Evolutionary conservation across 805 yeast genomes (phyloP).

Genomic region (Candida patagonica): DNA sequence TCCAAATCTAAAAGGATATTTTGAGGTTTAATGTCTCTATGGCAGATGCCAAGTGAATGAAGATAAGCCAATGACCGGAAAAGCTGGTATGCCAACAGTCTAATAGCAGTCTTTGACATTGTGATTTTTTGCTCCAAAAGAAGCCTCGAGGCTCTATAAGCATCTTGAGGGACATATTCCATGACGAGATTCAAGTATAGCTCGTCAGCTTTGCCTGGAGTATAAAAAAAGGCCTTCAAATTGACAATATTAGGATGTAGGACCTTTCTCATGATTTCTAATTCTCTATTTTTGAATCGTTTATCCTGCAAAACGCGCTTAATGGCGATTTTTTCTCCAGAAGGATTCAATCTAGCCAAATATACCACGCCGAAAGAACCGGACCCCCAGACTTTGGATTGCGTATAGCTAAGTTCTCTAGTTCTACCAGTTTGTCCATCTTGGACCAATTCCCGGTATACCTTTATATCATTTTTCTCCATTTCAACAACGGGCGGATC

Average conservation of each 20-base stretch:
- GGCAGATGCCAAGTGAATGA: slow-evolving; percentile 67
- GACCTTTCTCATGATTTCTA: slow-evolving; percentile 88
- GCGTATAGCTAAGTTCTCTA: slow-evolving; percentile 62
- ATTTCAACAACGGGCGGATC: no score
- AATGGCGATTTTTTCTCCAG: slow-evolving; percentile 78
- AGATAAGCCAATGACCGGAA: slow-evolving; percentile 69
- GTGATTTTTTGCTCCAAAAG: slow-evolving; percentile 43
- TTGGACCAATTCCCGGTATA: slow-evolving; percentile 53
- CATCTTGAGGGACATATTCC: slow-evolving; percentile 93
- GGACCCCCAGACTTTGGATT: slow-evolving; percentile 89
- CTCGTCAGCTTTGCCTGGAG: slow-evolving; percentile 65
- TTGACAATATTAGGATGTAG: slow-evolving; percentile 83
- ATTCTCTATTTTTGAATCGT: slow-evolving; percentile 90
- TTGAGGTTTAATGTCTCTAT: slow-evolving; percentile 88
- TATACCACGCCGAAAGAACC: slow-evolving; percentile 99
- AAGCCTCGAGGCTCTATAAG: slow-evolving; percentile 82
- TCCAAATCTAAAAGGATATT: slow-evolving; percentile 79
- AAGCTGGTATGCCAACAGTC: slow-evolving; percentile 78
- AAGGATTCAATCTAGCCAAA: slow-evolving; percentile 67
- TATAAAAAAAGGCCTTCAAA: slow-evolving; percentile 77
- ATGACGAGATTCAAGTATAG: slow-evolving; percentile 81
- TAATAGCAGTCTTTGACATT: slow-evolving; percentile 87
- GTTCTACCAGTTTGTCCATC: slow-evolving; percentile 63
- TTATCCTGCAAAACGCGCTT: slow-evolving; percentile 95
- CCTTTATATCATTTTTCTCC: no score